Percentiles rank a stretch among this genome's conserved stretches.
Conservation (phyloP, 257 asterid species). For the Paulownia fortunei region DNA sequence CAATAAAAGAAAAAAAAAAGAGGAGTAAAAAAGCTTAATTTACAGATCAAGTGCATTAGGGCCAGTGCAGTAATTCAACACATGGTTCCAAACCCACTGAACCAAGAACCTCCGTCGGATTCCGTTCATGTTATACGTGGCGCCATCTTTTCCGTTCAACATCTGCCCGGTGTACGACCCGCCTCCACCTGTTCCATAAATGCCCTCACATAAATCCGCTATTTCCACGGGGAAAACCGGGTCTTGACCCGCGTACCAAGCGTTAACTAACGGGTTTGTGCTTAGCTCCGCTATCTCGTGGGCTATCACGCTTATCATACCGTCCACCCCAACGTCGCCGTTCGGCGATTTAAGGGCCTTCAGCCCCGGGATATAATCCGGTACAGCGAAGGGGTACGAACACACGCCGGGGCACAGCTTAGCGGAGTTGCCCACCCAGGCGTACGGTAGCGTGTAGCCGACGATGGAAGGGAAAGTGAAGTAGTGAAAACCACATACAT, state of each 20-base stretch:
- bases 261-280: conserved; percentile 78
- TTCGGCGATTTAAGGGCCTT: conserved; percentile 72
- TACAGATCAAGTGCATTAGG: conserved; percentile 95
- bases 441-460: conserved; percentile 91
- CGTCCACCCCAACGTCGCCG: conserved; percentile 85
- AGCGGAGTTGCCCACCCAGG: conserved; percentile 93
- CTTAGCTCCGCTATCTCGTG: conserved; percentile 89
- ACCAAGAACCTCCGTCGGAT: conserved; percentile 82
- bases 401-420: conserved; percentile 75
- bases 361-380: conserved; percentile 62
- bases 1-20: neutral
- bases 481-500: conserved; percentile 81
- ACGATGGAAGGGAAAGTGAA: conserved; percentile 91
- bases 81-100: conserved; percentile 91
- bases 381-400: conserved; percentile 89
- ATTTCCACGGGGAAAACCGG: conserved; percentile 85
- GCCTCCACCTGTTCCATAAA: conserved; percentile 86
- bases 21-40: conserved; percentile 16
- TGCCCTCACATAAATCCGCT: conserved; percentile 93
- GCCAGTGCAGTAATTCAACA: conserved; percentile 82
- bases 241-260: conserved; percentile 93
- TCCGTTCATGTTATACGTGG: conserved; percentile 86
- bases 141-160: conserved; percentile 74
- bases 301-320: conserved; percentile 87
- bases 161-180: conserved; percentile 91